These are phyloP conservation scores for Grosmannia penicillata DNA, from an alignment of 2,329 filamentous ascomycete species.

Conservation along the genomic window DNA sequence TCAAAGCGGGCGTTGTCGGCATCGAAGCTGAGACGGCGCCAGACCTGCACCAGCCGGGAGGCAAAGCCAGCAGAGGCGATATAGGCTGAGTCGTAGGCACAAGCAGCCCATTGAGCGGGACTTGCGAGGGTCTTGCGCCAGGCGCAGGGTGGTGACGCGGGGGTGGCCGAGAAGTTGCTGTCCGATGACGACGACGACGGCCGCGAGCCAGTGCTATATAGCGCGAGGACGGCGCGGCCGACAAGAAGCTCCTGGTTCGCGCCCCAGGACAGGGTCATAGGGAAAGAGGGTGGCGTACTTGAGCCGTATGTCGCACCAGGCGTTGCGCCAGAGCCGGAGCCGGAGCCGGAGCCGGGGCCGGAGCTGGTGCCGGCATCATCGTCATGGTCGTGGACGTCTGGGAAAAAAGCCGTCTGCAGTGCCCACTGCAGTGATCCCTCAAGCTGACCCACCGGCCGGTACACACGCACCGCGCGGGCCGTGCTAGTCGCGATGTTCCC, in stretches of 20 bases:
- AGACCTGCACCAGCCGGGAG: conserved; percentile 81
- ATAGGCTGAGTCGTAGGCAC: conserved; percentile 77
- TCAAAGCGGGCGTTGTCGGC: conserved; percentile 77
- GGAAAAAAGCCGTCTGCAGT: conserved; percentile 34
- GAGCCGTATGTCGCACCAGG: too few species aligned
- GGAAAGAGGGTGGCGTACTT: too few species aligned
- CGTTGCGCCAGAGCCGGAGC: too few species aligned
- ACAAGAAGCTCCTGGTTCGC: conserved; percentile 71
- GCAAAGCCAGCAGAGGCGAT: conserved; percentile 68
- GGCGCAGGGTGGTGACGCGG: conserved; percentile 22
- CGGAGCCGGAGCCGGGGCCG: too few species aligned
- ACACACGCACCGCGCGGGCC: conserved; percentile 53
- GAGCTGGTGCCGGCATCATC: conserved; percentile 31
- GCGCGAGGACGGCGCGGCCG: conserved; percentile 52
- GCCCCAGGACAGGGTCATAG: conserved; percentile 64
- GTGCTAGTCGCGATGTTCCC: conserved; percentile 77
- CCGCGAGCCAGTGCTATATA: conserved; percentile 43
- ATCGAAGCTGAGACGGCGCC: conserved; percentile 76
- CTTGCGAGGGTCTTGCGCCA: conserved; percentile 68
- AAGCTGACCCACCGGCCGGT: conserved; percentile 56
- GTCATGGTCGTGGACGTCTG: conserved; percentile 7
- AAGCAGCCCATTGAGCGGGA: conserved; percentile 54
- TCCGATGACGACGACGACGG: conserved; percentile 24
- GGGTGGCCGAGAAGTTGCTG: not conserved
- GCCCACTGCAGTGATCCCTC: conserved; percentile 61